Base-by-base conservation (phyloP, 345 rosid genomes). In the Moringa oleifera region DNA sequence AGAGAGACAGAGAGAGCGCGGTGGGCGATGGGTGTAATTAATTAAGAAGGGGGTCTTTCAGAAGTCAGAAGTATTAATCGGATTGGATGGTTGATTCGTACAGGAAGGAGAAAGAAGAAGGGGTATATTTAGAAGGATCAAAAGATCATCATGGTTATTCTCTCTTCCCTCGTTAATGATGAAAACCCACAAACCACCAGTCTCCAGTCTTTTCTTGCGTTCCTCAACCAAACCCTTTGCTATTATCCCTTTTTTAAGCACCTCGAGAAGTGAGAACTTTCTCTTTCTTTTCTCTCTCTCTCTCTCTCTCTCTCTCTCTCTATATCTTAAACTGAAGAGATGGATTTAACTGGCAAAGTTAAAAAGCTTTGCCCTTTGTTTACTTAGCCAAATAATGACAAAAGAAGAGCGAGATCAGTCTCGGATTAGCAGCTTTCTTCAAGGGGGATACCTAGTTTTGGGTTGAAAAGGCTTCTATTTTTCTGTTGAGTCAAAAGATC, bases 131-230 rank as follows among this genome's bases (percentile, higher is more conserved):
- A 58, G 62, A 58, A 65, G 74, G 65, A 71, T 64, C 49, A 57
- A 64, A 41, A 58, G 64, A 69, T 68, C 69, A 73, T 72, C 74
- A 68, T 71, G 59, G 65, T 64, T 69, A 73, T 79, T 70, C 78
- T 51, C 58, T 24, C 36, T 20, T 12, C 55, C 69, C 75, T 69
- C 80, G 77, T 75, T 71, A 57, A 59, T 65, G 73, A 63, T 68
- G 76, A 62, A 57, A 63, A 64, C 59, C 46, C 61, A 20, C 51
- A 2, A 4, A 15, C 12, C 47, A 52, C 47, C 62, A 33, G 37
- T 18, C 70, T 51, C 55, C 67, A 20, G 50, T 71, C 72, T 66
- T 64, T 67, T 63, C 72, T 41, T 67, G 60, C 65, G 41, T 58
- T 68, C 41, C 51, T 59, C 52, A 11, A 17, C 60, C 16, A 24